These are phyloP conservation scores for Hypoxylon sp. DNA, from an alignment of 2,329 filamentous ascomycete species.

Conservation along the genomic window DNA sequence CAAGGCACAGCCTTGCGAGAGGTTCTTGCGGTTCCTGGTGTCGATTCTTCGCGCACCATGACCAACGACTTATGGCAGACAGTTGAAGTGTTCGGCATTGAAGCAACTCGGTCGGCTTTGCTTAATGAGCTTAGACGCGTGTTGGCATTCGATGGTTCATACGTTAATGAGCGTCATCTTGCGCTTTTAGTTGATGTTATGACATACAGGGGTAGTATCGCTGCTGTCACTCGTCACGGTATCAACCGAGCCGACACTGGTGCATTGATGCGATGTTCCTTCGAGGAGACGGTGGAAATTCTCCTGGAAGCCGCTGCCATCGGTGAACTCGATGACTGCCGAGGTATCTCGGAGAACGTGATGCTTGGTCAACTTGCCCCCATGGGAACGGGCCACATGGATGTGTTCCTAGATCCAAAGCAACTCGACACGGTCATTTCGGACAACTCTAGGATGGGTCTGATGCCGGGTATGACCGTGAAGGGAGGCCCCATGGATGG, in stretches of 20 bases:
- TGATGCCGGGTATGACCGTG: conserved; percentile 80
- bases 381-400: conserved; percentile 95
- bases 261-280: conserved; percentile 98
- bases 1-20: conserved; percentile 86
- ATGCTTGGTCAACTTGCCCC: conserved; percentile 98
- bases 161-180: conserved; percentile 98
- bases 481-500: conserved; percentile 81
- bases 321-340: conserved; percentile 96
- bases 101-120: conserved; percentile 87
- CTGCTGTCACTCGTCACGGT: conserved; percentile 96
- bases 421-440: conserved; percentile 96
- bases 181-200: conserved; percentile 96
- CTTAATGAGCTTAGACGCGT: conserved; percentile 91
- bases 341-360: conserved; percentile 97
- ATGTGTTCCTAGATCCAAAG: conserved; percentile 89
- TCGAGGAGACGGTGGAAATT: conserved; percentile 99
- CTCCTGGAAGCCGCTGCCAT: conserved; percentile 92
- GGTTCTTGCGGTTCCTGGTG: conserved; percentile 85
- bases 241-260: conserved; percentile 98
- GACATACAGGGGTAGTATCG: conserved; percentile 93
- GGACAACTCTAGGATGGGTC: conserved; percentile 85
- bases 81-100: conserved; percentile 94
- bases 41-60: conserved; percentile 85
- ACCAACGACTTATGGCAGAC: conserved; percentile 97
- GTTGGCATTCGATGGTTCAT: conserved; percentile 97